A percentile compares a stretch with the other conserved stretches of the same genome.
These are phyloP conservation scores for Gyromitra esculenta DNA, from an alignment of 2,329 filamentous ascomycete species.

Conservation along the genomic window DNA sequence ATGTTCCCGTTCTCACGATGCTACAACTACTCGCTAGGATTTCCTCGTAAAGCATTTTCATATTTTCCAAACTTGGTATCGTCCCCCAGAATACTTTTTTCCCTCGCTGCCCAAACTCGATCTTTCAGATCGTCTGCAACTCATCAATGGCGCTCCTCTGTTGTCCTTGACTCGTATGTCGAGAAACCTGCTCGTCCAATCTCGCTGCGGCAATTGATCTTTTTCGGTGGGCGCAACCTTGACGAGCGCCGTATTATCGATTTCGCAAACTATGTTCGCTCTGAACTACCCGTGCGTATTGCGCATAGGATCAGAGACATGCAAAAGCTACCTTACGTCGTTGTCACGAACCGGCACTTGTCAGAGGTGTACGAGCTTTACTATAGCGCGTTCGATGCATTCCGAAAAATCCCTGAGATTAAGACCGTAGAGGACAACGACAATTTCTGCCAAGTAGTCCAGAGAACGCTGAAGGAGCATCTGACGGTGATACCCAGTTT, in stretches of 20 bases:
- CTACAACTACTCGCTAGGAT: conserved; percentile 44
- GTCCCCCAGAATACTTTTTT: conserved; percentile 6
- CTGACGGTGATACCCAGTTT: conserved; percentile 92
- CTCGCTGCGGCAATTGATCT: conserved; percentile 93
- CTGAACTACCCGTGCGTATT: conserved; percentile 80
- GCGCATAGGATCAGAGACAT: conserved; percentile 88
- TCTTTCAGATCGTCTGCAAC: conserved; percentile 36
- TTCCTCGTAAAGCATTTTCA: conserved; percentile 35
- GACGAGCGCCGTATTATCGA: conserved; percentile 89
- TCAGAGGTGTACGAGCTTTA: conserved; percentile 96
- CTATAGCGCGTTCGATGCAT: conserved; percentile 92
- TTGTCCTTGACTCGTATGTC: conserved; percentile 64
- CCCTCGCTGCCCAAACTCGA: conserved; percentile 26
- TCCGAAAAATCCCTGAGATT: conserved; percentile 85
- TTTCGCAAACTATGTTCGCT: conserved; percentile 96
- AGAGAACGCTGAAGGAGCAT: conserved; percentile 83
- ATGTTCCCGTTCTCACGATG: conserved; percentile 47
- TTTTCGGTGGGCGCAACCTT: conserved; percentile 86
- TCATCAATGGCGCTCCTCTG: conserved; percentile 56
- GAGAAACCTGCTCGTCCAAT: conserved; percentile 93
- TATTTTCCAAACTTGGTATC: background rate
- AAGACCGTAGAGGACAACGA: conserved; percentile 90
- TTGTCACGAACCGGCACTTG: conserved; percentile 94
- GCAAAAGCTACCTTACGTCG: conserved; percentile 93
- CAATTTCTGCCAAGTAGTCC: conserved; percentile 80